Percentiles rank a stretch among this genome's conserved stretches.
Conservation (phyloP, 768 basidiomycete species). For the Rubroboletus satanas region DNA sequence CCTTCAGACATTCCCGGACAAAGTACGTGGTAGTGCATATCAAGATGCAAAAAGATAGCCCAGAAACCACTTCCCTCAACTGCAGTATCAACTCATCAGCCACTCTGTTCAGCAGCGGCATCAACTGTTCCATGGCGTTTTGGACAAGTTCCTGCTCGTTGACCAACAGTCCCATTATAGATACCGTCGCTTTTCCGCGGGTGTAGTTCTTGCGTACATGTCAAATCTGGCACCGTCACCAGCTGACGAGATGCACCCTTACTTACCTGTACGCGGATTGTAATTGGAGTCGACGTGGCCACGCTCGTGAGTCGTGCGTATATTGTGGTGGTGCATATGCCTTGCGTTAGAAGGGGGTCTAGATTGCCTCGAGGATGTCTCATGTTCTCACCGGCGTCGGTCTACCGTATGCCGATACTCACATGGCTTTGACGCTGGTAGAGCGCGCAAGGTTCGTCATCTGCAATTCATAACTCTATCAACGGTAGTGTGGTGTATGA, state of each 20-base stretch:
- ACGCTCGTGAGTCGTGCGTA: neutral
- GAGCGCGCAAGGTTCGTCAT: neutral
- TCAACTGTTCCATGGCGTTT: slow-evolving; percentile 5
- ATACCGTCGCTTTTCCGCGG: neutral
- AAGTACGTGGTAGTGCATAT: slow-evolving; percentile 18
- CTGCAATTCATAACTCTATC: neutral
- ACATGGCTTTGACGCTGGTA: neutral
- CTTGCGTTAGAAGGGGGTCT: neutral
- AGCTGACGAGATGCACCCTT: neutral
- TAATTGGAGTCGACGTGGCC: neutral
- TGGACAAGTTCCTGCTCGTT: slow-evolving; percentile 17
- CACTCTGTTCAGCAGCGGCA: slow-evolving; percentile 9
- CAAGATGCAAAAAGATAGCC: slow-evolving; percentile 7
- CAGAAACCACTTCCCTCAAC: neutral
- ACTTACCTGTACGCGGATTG: neutral
- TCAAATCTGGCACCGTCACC: neutral
- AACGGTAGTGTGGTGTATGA: too few relatives aligned
- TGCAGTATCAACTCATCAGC: neutral
- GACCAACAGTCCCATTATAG: slow-evolving; percentile 18
- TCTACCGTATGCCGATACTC: neutral
- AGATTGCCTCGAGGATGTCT: slow-evolving; percentile 2
- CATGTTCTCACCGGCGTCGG: neutral
- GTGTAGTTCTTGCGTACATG: neutral
- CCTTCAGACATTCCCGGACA: slow-evolving; percentile 13
- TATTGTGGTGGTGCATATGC: neutral